phyloP scores from a whole-genome alignment of 2,329 filamentous ascomycete species.

The Esteya vermicola region DNA sequence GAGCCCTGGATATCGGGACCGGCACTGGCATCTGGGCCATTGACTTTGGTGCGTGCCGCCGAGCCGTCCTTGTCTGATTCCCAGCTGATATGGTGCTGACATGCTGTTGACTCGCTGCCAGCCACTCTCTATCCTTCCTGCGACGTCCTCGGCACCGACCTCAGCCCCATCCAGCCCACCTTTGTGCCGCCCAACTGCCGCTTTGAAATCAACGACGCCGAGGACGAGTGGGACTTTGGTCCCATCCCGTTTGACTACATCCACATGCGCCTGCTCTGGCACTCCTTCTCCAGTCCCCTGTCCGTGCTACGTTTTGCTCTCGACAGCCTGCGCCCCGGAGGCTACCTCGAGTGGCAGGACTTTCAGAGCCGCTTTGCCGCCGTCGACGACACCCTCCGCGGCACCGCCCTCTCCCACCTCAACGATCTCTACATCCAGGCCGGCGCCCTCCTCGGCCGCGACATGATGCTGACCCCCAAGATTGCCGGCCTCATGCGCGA shows the following conservation, averaged over 20 bases:
- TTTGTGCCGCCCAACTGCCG: constrained; percentile 46
- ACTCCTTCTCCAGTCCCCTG: constrained; percentile 8
- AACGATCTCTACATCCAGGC: constrained; percentile 15
- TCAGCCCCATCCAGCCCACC: constrained; percentile 35
- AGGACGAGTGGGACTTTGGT: constrained; percentile 29
- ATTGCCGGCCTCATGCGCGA: constrained; percentile 15
- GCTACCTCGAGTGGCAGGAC: constrained; percentile 22
- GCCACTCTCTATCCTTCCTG: constrained; percentile 26
- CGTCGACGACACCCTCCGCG: constrained; percentile 17
- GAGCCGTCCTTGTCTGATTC: background rate
- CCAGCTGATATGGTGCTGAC: too few relatives aligned
- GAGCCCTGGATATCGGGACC: constrained; percentile 10
- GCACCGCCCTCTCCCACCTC: constrained; percentile 17
- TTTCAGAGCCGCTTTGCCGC: constrained; percentile 18
- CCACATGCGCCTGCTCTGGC: constrained; percentile 28
- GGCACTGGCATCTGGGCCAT: constrained; percentile 14
- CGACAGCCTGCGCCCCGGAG: constrained; percentile 18
- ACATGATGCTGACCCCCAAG: constrained; percentile 16
- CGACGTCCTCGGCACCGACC: constrained; percentile 30
- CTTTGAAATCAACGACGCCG: constrained; percentile 51
- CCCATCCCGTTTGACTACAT: constrained; percentile 41
- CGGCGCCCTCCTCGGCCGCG: constrained; percentile 16
- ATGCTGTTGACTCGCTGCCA: background rate
- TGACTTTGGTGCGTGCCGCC: constrained; percentile 7
- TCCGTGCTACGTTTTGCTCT: constrained; percentile 15